Evolutionary conservation across 2,329 filamentous ascomycete genomes (phyloP).

Genomic region (Hymenoscyphus linearis): DNA sequence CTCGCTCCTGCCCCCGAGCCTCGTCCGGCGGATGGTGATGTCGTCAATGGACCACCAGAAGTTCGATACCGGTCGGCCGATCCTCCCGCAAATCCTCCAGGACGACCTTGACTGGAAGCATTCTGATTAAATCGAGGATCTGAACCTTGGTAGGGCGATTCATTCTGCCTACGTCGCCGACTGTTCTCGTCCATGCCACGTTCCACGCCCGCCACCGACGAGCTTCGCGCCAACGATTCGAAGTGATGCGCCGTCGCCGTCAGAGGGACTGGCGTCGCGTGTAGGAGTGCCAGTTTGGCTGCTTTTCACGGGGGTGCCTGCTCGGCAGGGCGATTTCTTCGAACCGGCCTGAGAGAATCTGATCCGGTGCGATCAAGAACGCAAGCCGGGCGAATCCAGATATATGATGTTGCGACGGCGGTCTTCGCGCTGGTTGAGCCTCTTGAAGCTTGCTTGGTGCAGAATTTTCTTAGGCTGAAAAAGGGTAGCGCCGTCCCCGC

Average conservation of each 20-base stretch:
- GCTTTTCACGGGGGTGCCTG: conserved; percentile 15
- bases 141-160: conserved; percentile 59
- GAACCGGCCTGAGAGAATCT: neutral
- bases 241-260: conserved; percentile 60
- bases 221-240: conserved; percentile 52
- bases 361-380: neutral
- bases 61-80: conserved; percentile 42
- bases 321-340: neutral
- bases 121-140: conserved; percentile 44
- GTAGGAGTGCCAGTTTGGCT: conserved; percentile 59
- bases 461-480: neutral
- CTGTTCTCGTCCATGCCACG: conserved; percentile 75
- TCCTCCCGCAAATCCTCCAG: conserved; percentile 18
- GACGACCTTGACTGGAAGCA: conserved; percentile 24
- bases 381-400: neutral
- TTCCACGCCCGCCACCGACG: conserved; percentile 43
- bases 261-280: conserved; percentile 57
- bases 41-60: conserved; percentile 39
- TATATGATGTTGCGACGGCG: neutral
- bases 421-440: neutral
- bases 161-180: conserved; percentile 69
- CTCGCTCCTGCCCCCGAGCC: conserved; percentile 46
- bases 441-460: neutral
- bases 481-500: neutral
- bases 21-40: conserved; percentile 36